Evolutionary conservation across 1,284 basidiomycete species (phyloP).

Genomic region (Xerocomus amazonicus): DNA sequence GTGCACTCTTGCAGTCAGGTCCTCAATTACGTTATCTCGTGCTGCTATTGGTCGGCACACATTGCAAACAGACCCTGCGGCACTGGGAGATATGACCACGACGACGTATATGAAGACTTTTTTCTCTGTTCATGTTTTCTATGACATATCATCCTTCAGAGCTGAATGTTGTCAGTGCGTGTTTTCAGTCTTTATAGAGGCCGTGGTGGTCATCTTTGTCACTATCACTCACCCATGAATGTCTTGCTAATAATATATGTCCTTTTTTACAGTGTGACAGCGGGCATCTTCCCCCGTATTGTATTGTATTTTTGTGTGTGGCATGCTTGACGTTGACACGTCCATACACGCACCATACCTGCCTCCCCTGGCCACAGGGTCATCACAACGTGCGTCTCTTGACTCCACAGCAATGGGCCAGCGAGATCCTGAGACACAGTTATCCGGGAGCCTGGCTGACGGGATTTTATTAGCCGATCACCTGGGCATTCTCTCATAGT

Average conservation of each 20-base stretch:
- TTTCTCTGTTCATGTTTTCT: too few relatives aligned
- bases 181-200: too few relatives aligned
- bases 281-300: background rate
- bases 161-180: too few relatives aligned
- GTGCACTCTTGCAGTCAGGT: background rate
- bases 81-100: constrained; percentile 6
- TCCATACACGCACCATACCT: background rate
- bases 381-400: too few relatives aligned
- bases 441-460: too few relatives aligned
- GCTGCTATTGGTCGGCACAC: background rate
- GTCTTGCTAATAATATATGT: background rate
- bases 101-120: constrained; percentile 1
- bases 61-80: background rate
- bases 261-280: background rate
- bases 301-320: background rate
- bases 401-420: too few relatives aligned
- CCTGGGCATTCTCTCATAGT: too few relatives aligned
- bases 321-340: background rate
- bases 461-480: too few relatives aligned
- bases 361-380: background rate
- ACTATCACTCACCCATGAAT: too few relatives aligned
- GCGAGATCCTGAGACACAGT: too few relatives aligned
- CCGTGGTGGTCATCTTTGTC: background rate
- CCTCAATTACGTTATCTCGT: background rate
- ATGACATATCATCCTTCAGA: too few relatives aligned